Base-by-base conservation (phyloP, 2,329 filamentous ascomycete species). In the Sclerotinia trifoliorum region DNA sequence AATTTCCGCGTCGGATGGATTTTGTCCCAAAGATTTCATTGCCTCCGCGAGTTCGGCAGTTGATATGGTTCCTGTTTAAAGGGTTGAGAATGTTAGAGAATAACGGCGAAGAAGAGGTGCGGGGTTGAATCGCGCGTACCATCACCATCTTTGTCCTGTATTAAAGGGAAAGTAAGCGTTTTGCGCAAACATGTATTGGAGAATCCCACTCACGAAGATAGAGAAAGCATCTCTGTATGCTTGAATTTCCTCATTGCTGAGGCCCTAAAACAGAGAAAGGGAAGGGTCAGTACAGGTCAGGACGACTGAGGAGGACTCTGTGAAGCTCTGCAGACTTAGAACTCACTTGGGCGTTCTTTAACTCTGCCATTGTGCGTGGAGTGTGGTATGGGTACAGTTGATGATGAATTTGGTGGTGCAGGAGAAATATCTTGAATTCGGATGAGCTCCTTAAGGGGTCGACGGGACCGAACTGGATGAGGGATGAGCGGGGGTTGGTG, bases 181-280 rank as follows among this genome's bases (percentile, higher is more conserved):
- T 19, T 21, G 57, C 35, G 35, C 26, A 19, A 46, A 26, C n/a
- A 26, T 3, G 21, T 35, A 21, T 29, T n/a, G 39, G 2, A 19
- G 65, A n/a, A 10, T 10, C 17, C 2, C 5, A 55, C 65, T 63
- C 15, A 67, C 65, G 21, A 67, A 67, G 39, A 67, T 67, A 15
- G 56, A 63, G 51, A 67, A 67, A 52, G 65, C 65, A 67, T 67
- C 65, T 63, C 58, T 67, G 35, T 67, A 67, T 48, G 65, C 57
- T 55, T 67, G 57, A 39, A 67, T 56, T 26, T 67, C 65, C 51
- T 67, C 65, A 42, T 54, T 29, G 65, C 65, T 62, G 21, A 67
- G 65, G 26, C 65, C 65, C 65, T 67, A 64, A 13, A 46, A n/a
- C n/a, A 11, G 32, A 21, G 5, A 17, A 39, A 21, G 5, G 15